Conservation (phyloP, 1,139 yeast genomes). For the Diutina neorugosa region DNA sequence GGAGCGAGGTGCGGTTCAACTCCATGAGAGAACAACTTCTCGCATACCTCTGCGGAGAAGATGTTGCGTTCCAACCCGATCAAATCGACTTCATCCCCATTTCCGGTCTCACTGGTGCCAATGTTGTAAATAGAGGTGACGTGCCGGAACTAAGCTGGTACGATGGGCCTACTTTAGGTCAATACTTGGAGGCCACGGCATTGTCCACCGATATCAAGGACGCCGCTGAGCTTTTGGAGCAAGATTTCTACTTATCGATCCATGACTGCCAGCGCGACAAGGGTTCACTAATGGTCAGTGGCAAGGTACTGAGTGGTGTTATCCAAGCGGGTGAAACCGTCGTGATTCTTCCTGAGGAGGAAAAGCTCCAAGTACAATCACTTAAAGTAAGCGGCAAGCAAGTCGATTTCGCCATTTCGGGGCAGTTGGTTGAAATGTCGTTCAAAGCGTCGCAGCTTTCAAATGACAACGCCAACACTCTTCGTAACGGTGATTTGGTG, state of each 20-base stretch:
- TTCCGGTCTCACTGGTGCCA: slow-evolving; percentile 76
- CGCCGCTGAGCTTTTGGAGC: slow-evolving; percentile 13
- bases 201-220: background rate
- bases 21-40: slow-evolving; percentile 47
- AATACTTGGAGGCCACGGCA: slow-evolving; percentile 32
- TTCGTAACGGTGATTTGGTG: slow-evolving; percentile 59
- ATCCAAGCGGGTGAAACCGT: slow-evolving; percentile 71
- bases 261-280: slow-evolving; percentile 32
- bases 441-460: slow-evolving; percentile 33
- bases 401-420: slow-evolving; percentile 43
- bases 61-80: slow-evolving; percentile 43
- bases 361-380: slow-evolving; percentile 21
- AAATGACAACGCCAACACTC: slow-evolving; percentile 38
- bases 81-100: slow-evolving; percentile 67
- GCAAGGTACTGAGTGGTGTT: slow-evolving; percentile 65
- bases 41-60: slow-evolving; percentile 41
- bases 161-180: slow-evolving; percentile 51
- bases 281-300: slow-evolving; percentile 42
- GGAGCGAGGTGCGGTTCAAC: slow-evolving; percentile 56
- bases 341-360: slow-evolving; percentile 41
- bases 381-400: slow-evolving; percentile 16
- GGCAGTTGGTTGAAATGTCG: slow-evolving; percentile 55
- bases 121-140: slow-evolving; percentile 42
- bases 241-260: slow-evolving; percentile 37
- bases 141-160: slow-evolving; percentile 42